Evolutionary conservation across 306 rosid genomes (phyloP).

Genomic region (Fragaria iinumae): DNA sequence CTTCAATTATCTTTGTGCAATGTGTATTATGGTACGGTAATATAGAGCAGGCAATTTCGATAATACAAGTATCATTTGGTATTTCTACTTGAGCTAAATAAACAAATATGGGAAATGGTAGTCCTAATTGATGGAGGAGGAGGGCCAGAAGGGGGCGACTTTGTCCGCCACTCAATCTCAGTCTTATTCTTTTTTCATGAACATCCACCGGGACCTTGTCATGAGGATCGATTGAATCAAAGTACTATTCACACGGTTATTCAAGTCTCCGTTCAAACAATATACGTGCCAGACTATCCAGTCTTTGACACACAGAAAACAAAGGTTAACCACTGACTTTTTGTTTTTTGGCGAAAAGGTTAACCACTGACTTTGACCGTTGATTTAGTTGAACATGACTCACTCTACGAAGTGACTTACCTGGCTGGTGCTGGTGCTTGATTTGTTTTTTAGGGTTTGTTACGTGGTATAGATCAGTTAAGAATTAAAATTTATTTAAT

Average conservation of each 20-base stretch:
- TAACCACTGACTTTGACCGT: background rate
- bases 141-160: background rate
- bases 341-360: too few species aligned
- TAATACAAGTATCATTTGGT: background rate
- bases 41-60: background rate
- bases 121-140: too few species aligned
- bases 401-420: background rate
- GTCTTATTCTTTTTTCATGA: background rate
- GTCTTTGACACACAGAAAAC: background rate
- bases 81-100: background rate
- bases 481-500: too few species aligned
- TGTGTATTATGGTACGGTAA: background rate
- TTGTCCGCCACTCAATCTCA: background rate
- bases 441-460: background rate
- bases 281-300: background rate
- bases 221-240: too few species aligned
- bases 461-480: too few species aligned
- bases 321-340: too few species aligned
- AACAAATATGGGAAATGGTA: background rate
- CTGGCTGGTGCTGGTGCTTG: background rate
- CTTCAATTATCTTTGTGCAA: too few species aligned
- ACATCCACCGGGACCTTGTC: background rate
- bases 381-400: background rate
- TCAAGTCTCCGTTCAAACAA: background rate
- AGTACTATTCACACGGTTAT: background rate